Evolutionary conservation across 768 basidiomycete species (phyloP), one percentile per base, ranked within the genome.

Genomic region (Hortiboletus flavorubellus): DNA sequence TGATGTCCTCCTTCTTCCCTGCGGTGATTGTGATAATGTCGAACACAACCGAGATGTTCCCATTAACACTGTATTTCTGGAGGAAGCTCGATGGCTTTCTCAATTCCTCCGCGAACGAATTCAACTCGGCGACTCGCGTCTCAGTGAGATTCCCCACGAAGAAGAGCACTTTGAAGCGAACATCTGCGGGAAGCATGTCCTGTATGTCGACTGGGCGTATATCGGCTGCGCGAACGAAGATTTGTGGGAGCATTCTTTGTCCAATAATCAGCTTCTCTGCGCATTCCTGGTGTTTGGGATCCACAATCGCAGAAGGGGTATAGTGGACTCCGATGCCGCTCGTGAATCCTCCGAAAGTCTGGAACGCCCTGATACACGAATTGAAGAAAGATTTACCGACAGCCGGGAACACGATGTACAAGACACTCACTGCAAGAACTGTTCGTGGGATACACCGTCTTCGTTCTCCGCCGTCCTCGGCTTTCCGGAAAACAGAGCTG

Each of bases 401-500:
- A 33, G 8, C 16, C 10, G 14, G 9, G 31, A 35, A 8, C 18
- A 8, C n/a, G 16, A 10, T 23, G 40, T 21, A 31, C 4, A 21
- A 26, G 33, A 43, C 6, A 63, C 66, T 30, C 23, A 73, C 72
- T 43, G 59, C 35, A 76, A 55, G 61, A 26, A 77, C 34, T 76
- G 47, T 26, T 70, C 70, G 23, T 75, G 70, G 3, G 62, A 61
- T 30, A 67, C 46, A 18, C 77, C 75, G 12, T 68, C 69, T 49
- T 59, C 64, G 46, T 76, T 69, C 16, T 68, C 68, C 35, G 72
- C 70, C 4, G 81, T 82, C 33, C 76, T 74, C 5, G 86, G 84
- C 65, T 86, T 86, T 38, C 80, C 81, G 21, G 86, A 88, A 66
- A 88, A 88, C n/a, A 88, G 71, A 14, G 75, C 73, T 8, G 85